Evolutionary conservation across 2,329 filamentous ascomycete genomes (phyloP).

Genomic region (Aspergillus fijiensis): DNA sequence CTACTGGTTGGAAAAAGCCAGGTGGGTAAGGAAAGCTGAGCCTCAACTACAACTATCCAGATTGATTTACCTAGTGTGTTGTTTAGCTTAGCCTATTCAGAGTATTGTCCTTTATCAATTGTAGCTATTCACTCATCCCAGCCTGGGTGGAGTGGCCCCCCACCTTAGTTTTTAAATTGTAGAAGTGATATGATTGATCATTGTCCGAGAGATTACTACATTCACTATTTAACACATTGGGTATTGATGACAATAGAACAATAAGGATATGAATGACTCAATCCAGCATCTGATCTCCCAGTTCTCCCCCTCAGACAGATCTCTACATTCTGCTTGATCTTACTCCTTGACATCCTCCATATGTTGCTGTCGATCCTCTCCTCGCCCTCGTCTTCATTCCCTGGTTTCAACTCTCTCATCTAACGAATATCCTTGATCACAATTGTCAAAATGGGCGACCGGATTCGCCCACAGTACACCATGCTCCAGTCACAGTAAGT

Average conservation of each 20-base stretch:
- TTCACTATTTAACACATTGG: not conserved
- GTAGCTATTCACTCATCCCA: too few species aligned
- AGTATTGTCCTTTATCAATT: too few species aligned
- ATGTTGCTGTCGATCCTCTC: not conserved
- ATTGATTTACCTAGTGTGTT: too few species aligned
- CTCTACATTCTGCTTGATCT: not conserved
- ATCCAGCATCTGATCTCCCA: not conserved
- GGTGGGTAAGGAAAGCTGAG: too few species aligned
- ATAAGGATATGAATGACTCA: not conserved
- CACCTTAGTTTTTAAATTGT: not conserved
- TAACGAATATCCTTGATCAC: not conserved
- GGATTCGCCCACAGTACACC: constrained; percentile 29
- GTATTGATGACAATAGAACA: not conserved
- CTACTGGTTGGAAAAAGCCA: too few species aligned
- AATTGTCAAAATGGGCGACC: constrained; percentile 11
- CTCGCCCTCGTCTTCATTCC: not conserved
- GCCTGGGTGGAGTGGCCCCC: not conserved
- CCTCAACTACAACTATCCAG: too few species aligned
- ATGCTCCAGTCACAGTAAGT: constrained; percentile 30
- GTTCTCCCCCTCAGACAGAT: not conserved
- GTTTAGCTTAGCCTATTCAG: too few species aligned
- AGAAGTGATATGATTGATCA: not conserved
- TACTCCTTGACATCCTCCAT: not conserved
- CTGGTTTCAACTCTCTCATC: not conserved
- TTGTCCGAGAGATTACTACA: not conserved